Percentiles rank a stretch among this genome's conserved stretches.
Conservation (phyloP, 306 rosid genomes). For the Geum urbanum region DNA sequence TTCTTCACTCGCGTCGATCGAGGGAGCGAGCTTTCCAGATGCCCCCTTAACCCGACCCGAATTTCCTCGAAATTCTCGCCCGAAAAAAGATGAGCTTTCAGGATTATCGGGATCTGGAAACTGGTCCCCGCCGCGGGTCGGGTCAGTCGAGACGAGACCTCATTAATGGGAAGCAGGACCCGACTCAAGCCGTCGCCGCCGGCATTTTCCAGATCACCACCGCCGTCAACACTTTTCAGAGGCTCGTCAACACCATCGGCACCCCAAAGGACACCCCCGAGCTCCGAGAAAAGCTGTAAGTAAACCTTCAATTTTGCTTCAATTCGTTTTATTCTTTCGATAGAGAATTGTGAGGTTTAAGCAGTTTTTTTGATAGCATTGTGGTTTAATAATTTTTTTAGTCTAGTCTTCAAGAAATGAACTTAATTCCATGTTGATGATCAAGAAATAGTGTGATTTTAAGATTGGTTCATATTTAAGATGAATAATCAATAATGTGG, state of each 20-base stretch:
- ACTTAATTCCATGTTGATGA: not conserved
- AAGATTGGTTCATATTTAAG: no score
- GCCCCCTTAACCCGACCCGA: slow-evolving; percentile 22
- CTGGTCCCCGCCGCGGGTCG: slow-evolving; percentile 48
- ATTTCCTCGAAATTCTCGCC: slow-evolving; percentile 4
- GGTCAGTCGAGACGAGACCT: slow-evolving; percentile 55
- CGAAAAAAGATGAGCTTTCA: slow-evolving; percentile 67
- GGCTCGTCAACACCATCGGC: slow-evolving; percentile 96
- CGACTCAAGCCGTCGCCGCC: slow-evolving; percentile 91
- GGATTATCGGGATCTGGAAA: slow-evolving; percentile 84
- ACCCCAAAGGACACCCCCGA: slow-evolving; percentile 95
- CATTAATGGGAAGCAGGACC: slow-evolving; percentile 66
- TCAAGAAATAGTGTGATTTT: not conserved
- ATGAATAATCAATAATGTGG: no score
- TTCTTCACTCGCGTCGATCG: slow-evolving; percentile 14
- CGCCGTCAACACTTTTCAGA: slow-evolving; percentile 88
- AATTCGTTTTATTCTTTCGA: not conserved
- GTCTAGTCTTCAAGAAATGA: not conserved
- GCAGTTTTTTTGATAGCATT: slow-evolving; percentile 8
- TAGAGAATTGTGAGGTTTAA: not conserved
- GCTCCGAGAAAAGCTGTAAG: slow-evolving; percentile 93
- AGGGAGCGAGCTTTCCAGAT: slow-evolving; percentile 10
- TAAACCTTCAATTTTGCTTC: not conserved
- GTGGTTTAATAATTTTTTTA: not conserved
- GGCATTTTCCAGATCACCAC: slow-evolving; percentile 99